Evolutionary conservation across 176 grass and related monocot genomes (phyloP).

Genomic region (Eleusine indica): DNA sequence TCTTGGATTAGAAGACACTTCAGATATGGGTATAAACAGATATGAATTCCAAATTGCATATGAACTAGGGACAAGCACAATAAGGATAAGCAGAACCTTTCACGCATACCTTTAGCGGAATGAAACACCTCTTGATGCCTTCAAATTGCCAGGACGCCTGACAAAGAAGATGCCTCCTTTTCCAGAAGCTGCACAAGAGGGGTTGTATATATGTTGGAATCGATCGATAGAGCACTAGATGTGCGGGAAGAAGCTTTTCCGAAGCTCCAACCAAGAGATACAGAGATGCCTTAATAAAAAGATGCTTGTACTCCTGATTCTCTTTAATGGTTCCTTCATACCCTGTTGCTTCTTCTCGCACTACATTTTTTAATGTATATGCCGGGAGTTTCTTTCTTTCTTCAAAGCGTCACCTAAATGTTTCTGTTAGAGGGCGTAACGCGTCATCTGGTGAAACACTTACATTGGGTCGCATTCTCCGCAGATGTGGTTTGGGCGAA

Average conservation of each 20-base stretch:
- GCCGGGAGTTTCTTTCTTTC: neutral
- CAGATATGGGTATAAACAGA: neutral
- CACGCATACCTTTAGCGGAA: slow-evolving; percentile 28
- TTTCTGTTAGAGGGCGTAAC: neutral
- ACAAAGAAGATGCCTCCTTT: slow-evolving; percentile 9
- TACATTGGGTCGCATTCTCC: neutral
- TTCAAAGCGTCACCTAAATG: neutral
- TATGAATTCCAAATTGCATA: neutral
- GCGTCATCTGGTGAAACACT: slow-evolving; percentile 4
- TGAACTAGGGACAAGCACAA: neutral
- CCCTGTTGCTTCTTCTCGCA: neutral
- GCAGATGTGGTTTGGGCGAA: neutral
- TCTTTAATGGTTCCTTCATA: slow-evolving; percentile 17
- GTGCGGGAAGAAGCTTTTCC: slow-evolving; percentile 26
- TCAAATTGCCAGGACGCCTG: slow-evolving; percentile 3
- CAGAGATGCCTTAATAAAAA: slow-evolving; percentile 37
- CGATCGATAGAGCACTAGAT: neutral
- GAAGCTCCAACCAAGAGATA: slow-evolving; percentile 20
- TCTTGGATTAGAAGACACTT: neutral
- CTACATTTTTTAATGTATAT: neutral
- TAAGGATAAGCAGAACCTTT: slow-evolving; percentile 34
- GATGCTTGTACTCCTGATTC: slow-evolving; percentile 43
- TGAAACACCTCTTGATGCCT: slow-evolving; percentile 2
- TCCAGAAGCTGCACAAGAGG: neutral
- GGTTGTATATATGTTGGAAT: slow-evolving; percentile 2